Percentiles rank a stretch among this genome's conserved stretches.
phyloP scores from a whole-genome alignment of 2,329 filamentous ascomycete species.

The Penicillium sp. region DNA sequence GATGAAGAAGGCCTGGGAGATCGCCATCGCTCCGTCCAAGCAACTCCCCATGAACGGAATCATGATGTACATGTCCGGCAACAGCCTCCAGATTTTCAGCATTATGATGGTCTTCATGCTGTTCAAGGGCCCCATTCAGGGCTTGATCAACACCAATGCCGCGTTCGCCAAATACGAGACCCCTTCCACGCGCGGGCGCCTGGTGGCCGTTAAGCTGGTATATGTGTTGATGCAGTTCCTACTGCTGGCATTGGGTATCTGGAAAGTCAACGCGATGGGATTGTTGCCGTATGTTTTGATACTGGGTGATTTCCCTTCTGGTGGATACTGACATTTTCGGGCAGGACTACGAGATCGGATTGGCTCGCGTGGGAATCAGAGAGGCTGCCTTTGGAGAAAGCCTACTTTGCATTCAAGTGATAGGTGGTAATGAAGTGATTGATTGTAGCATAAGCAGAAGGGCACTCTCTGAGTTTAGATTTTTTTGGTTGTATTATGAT shows the following conservation, averaged over 20 bases:
- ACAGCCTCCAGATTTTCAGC: slow-evolving; percentile 96
- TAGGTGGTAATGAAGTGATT: neutral
- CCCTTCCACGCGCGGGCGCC: slow-evolving; percentile 72
- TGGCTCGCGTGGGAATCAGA: slow-evolving; percentile 95
- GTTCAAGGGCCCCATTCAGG: slow-evolving; percentile 93
- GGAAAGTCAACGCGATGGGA: slow-evolving; percentile 98
- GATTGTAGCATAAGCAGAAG: slow-evolving; percentile 5
- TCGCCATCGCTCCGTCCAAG: slow-evolving; percentile 92
- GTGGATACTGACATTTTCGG: slow-evolving; percentile 20
- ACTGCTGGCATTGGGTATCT: slow-evolving; percentile 83
- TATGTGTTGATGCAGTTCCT: slow-evolving; percentile 88
- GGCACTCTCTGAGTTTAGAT: neutral
- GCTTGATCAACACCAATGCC: slow-evolving; percentile 79
- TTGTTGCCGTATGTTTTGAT: slow-evolving; percentile 75
- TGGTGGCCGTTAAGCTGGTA: slow-evolving; percentile 83
- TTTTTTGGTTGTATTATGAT: slow-evolving; percentile 6
- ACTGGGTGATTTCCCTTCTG: neutral
- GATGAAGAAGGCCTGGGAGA: slow-evolving; percentile 98
- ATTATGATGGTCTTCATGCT: slow-evolving; percentile 99
- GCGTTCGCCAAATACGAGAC: slow-evolving; percentile 93
- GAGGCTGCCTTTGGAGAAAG: slow-evolving; percentile 70
- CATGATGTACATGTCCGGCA: slow-evolving; percentile 99
- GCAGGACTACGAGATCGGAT: slow-evolving; percentile 89
- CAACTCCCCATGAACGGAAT: slow-evolving; percentile 96
- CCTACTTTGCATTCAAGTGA: slow-evolving; percentile 64